These are phyloP conservation scores for Puccinia triticina DNA, from an alignment of 1,284 basidiomycete genomes.

Conservation along the genomic window DNA sequence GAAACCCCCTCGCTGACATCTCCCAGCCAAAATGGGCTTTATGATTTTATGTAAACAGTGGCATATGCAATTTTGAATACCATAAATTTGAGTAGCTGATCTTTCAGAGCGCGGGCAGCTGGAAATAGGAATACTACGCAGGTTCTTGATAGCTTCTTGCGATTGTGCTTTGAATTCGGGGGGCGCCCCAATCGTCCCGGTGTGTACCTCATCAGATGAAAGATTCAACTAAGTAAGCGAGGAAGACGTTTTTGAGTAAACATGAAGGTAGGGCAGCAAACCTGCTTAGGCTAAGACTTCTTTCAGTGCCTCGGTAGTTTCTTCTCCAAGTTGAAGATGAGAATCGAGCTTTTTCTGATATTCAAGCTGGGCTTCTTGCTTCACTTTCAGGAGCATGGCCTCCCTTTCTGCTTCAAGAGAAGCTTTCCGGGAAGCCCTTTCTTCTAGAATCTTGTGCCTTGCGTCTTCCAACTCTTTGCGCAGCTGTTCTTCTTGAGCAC, in stretches of 20 bases:
- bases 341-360: constrained; percentile 43
- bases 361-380: constrained; percentile 40
- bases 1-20: too few species aligned
- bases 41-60: too few species aligned
- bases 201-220: too few species aligned
- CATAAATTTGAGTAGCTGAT: constrained; percentile 15
- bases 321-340: constrained; percentile 27
- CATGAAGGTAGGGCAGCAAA: constrained; percentile 1
- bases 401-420: constrained; percentile 40
- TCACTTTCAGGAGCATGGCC: constrained; percentile 28
- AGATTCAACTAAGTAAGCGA: not conserved
- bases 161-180: constrained; percentile 45
- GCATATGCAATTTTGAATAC: too few species aligned
- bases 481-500: constrained; percentile 39
- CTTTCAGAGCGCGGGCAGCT: constrained; percentile 32
- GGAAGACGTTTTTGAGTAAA: not conserved
- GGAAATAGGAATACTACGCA: constrained; percentile 21
- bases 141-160: constrained; percentile 29
- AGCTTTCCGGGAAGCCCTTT: constrained; percentile 34
- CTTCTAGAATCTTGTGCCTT: constrained; percentile 42
- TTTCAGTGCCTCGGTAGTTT: constrained; percentile 38
- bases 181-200: too few species aligned
- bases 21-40: too few species aligned
- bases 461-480: constrained; percentile 47
- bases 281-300: constrained; percentile 33